A percentile compares a stretch with the other conserved stretches of the same genome.
Evolutionary conservation across 306 rosid genomes (phyloP).

Genomic region (Quercus berberidifolia): DNA sequence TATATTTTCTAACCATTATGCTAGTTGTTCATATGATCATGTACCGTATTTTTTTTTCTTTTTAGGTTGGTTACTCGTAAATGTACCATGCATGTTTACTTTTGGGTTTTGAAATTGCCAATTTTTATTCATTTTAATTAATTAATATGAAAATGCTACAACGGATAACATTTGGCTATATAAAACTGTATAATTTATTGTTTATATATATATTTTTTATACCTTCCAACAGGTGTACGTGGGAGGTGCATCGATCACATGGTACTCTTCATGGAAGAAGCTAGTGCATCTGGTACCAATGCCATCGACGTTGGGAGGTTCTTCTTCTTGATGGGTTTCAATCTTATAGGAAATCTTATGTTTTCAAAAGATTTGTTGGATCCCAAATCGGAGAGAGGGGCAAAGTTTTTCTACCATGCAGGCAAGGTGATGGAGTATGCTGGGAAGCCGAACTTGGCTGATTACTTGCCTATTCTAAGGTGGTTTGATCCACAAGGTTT

Average conservation of each 20-base stretch:
- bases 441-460: conserved; percentile 81
- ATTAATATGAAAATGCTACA: too few relatives aligned
- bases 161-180: too few relatives aligned
- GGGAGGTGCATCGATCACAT: conserved; percentile 51
- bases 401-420: conserved; percentile 52
- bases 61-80: too few relatives aligned
- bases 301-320: conserved; percentile 57
- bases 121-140: too few relatives aligned
- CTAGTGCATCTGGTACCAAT: conserved; percentile 2
- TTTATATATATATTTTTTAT: not conserved
- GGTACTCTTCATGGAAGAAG: conserved; percentile 40
- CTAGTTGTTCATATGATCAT: too few relatives aligned
- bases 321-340: conserved; percentile 71
- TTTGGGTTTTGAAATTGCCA: too few relatives aligned
- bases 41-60: too few relatives aligned
- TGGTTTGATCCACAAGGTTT: conserved; percentile 78
- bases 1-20: too few relatives aligned
- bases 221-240: conserved; percentile 26
- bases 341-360: conserved; percentile 76
- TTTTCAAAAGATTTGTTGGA: conserved; percentile 77
- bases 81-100: too few relatives aligned
- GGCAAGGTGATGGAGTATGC: conserved; percentile 72
- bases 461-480: conserved; percentile 53
- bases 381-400: conserved; percentile 58
- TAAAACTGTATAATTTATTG: not conserved